These are phyloP conservation scores for Lactuca saligna DNA, from an alignment of 129 eudicot genomes.

Conservation along the genomic window DNA sequence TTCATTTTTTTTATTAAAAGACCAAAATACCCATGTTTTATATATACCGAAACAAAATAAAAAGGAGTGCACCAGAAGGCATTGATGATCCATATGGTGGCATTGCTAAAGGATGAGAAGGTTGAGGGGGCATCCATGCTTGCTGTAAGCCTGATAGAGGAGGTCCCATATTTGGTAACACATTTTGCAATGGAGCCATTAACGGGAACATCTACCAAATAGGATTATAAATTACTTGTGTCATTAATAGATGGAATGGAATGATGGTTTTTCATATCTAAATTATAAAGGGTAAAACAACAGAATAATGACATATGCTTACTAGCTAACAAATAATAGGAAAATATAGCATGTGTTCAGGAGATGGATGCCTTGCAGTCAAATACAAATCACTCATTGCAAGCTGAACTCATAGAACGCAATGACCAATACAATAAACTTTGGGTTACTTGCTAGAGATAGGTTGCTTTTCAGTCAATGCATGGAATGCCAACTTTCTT, in stretches of 20 bases:
- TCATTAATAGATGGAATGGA: neutral
- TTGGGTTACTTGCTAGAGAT: too few relatives aligned
- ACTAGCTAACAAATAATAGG: slow-evolving; percentile 17
- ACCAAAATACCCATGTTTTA: too few relatives aligned
- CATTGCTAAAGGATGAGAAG: slow-evolving; percentile 42
- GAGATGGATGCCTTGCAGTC: too few relatives aligned
- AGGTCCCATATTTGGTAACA: slow-evolving; percentile 53
- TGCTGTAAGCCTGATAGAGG: slow-evolving; percentile 30
- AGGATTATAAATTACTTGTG: neutral
- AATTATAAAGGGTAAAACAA: too few relatives aligned
- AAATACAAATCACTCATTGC: too few relatives aligned
- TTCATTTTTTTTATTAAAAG: too few relatives aligned
- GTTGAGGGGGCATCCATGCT: slow-evolving; percentile 57
- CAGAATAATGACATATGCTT: slow-evolving; percentile 15
- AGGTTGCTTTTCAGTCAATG: too few relatives aligned
- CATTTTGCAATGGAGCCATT: slow-evolving; percentile 58
- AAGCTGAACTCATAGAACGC: too few relatives aligned
- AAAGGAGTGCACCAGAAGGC: slow-evolving; percentile 39
- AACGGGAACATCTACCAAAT: slow-evolving; percentile 57
- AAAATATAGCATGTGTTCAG: too few relatives aligned
- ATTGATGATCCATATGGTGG: slow-evolving; percentile 44
- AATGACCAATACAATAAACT: too few relatives aligned
- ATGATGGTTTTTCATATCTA: neutral
- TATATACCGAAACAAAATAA: too few relatives aligned
- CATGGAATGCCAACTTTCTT: too few relatives aligned